phyloP scores from a whole-genome alignment of 2,329 filamentous ascomycete species.

The Scleromitrula shiraiana region DNA sequence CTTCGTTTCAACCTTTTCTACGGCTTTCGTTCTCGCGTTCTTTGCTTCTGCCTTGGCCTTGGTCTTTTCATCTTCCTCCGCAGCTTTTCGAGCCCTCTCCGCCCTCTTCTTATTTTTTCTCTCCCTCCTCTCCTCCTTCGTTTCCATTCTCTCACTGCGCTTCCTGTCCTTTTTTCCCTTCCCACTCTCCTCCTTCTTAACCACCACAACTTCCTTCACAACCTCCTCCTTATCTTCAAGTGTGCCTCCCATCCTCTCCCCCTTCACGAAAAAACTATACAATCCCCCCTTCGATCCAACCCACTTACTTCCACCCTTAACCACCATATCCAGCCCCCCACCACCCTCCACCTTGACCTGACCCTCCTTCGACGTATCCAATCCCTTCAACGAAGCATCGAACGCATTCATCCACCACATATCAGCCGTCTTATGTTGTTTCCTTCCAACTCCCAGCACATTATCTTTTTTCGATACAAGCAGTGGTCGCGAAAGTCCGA shows the following conservation, averaged over 20 bases:
- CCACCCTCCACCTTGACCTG: slow-evolving; percentile 47
- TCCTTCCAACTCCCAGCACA: slow-evolving; percentile 72
- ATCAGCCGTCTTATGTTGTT: slow-evolving; percentile 57
- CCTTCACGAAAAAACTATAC: slow-evolving; percentile 78
- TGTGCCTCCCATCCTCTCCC: slow-evolving; percentile 69
- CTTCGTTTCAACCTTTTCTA: slow-evolving; percentile 23
- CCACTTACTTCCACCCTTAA: slow-evolving; percentile 47
- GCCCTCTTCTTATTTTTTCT: slow-evolving; percentile 29
- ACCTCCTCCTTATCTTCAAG: slow-evolving; percentile 31
- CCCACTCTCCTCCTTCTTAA: slow-evolving; percentile 20
- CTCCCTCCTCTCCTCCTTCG: slow-evolving; percentile 17
- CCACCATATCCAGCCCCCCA: slow-evolving; percentile 48
- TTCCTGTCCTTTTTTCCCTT: slow-evolving; percentile 29
- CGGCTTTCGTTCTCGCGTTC: background rate
- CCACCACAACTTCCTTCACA: slow-evolving; percentile 8
- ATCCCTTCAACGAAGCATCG: slow-evolving; percentile 76
- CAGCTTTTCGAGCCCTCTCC: slow-evolving; percentile 29
- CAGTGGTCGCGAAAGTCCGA: slow-evolving; percentile 75
- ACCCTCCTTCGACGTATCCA: slow-evolving; percentile 55
- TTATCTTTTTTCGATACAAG: slow-evolving; percentile 77
- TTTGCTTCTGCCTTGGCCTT: background rate
- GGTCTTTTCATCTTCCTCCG: background rate
- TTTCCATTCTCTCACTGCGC: slow-evolving; percentile 31
- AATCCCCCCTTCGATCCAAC: slow-evolving; percentile 49
- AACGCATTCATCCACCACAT: slow-evolving; percentile 98